phyloP scores from a whole-genome alignment of 306 rosid genomes.

The Quercus robur region DNA sequence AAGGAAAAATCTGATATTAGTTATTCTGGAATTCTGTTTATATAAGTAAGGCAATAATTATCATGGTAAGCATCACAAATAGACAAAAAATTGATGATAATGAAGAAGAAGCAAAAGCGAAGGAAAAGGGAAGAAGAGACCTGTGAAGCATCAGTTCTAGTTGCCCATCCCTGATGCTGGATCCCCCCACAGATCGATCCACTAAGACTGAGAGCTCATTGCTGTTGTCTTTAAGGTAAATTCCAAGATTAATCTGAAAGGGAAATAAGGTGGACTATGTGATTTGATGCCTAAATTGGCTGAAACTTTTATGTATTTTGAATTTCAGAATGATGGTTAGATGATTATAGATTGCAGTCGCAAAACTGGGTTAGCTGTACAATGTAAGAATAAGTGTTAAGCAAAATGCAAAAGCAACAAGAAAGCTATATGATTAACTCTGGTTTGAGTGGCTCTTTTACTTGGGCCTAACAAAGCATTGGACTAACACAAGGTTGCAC shows the following conservation, averaged over 20 bases:
- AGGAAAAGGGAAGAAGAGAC: slow-evolving; percentile 28
- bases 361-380: not conserved
- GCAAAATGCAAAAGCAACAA: not conserved
- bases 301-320: not conserved
- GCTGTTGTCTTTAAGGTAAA: slow-evolving; percentile 48
- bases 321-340: not conserved
- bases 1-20: no score
- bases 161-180: slow-evolving; percentile 74
- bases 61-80: no score
- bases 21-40: no score
- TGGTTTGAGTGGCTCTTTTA: not conserved
- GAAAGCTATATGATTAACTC: not conserved
- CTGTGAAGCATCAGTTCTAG: slow-evolving; percentile 80
- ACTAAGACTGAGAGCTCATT: slow-evolving; percentile 68
- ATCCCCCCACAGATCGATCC: slow-evolving; percentile 78
- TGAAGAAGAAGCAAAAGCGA: not conserved
- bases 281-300: not conserved
- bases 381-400: not conserved
- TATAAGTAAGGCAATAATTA: no score
- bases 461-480: not conserved
- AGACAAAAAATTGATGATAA: not conserved
- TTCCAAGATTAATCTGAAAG: slow-evolving; percentile 69
- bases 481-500: not conserved
- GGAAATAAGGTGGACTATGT: not conserved
- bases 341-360: not conserved